phyloP scores from a whole-genome alignment of 352 stramenopile species.

The Globisporangium abappressorium region DNA sequence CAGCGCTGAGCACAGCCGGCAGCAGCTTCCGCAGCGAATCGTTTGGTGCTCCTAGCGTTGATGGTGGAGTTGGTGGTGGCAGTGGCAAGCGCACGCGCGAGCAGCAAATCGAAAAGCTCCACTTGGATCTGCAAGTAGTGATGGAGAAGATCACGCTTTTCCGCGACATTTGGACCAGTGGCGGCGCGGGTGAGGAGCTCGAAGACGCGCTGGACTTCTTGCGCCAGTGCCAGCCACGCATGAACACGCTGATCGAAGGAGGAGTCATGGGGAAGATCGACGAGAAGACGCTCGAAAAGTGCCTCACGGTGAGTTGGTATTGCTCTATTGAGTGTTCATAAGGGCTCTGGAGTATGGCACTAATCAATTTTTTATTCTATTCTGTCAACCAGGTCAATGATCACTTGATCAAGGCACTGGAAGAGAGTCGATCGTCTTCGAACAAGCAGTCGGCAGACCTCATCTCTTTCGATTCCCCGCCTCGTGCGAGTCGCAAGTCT shows the following conservation, averaged over 20 bases:
- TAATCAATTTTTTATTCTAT: not conserved
- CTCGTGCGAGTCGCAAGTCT: conserved; percentile 25
- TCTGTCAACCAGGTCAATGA: conserved; percentile 60
- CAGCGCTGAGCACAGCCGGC: conserved; percentile 14
- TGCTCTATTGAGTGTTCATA: not conserved
- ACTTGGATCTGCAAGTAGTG: conserved; percentile 62
- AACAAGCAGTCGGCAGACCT: conserved; percentile 30
- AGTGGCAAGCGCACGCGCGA: conserved; percentile 31
- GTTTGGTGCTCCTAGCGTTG: not conserved
- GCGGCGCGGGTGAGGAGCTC: conserved; percentile 35
- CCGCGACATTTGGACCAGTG: conserved; percentile 34
- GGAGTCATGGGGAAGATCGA: conserved; percentile 84
- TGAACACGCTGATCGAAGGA: conserved; percentile 88
- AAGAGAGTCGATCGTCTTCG: conserved; percentile 41
- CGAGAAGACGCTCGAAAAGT: conserved; percentile 74
- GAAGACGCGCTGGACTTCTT: conserved; percentile 82
- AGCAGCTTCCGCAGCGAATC: conserved; percentile 12
- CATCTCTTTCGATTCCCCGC: conserved; percentile 64
- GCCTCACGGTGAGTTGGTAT: conserved; percentile 59
- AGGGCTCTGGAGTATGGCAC: not conserved
- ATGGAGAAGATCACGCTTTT: conserved; percentile 65
- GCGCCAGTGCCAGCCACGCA: conserved; percentile 78
- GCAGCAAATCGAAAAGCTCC: conserved; percentile 72
- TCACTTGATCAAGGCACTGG: conserved; percentile 72
- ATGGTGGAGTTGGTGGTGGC: not conserved